Evolutionary conservation across 2,329 filamentous ascomycete genomes (phyloP).

Genomic region (Verticillium longisporum): DNA sequence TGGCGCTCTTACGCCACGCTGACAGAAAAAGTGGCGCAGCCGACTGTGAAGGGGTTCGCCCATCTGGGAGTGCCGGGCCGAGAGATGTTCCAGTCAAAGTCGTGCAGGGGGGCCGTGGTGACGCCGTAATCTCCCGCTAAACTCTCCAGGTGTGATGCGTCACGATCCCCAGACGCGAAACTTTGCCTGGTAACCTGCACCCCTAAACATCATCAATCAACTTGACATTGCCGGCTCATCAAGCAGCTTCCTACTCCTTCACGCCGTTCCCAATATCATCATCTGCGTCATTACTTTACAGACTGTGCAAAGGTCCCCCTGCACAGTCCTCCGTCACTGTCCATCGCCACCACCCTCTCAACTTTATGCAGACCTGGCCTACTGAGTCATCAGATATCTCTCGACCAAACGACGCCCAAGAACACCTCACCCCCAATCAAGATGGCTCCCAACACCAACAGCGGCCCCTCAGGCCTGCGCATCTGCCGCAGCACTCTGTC

Average conservation of each 20-base stretch:
- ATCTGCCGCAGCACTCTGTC: conserved; percentile 21
- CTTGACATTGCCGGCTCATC: background rate
- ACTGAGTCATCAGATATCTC: conserved; percentile 36
- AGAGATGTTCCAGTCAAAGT: background rate
- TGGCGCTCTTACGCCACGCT: background rate
- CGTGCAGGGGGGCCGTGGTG: background rate
- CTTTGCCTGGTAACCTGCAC: background rate
- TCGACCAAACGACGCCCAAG: conserved; percentile 27
- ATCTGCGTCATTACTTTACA: background rate
- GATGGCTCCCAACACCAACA: conserved; percentile 48
- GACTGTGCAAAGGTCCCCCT: conserved; percentile 43
- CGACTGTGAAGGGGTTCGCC: background rate
- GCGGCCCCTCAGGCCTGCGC: conserved; percentile 30
- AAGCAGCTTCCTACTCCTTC: background rate
- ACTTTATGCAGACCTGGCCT: conserved; percentile 61
- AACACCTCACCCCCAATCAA: conserved; percentile 34
- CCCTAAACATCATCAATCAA: background rate
- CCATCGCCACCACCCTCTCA: conserved; percentile 28
- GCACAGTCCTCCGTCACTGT: conserved; percentile 40
- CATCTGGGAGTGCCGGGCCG: background rate
- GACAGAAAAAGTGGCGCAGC: no score
- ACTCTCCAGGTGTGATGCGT: background rate
- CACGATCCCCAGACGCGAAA: background rate
- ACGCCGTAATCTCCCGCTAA: background rate
- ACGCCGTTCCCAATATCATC: background rate